Base-by-base conservation (phyloP, 192 early-diverging fungal genomes). In the Coemansia sp. region DNA sequence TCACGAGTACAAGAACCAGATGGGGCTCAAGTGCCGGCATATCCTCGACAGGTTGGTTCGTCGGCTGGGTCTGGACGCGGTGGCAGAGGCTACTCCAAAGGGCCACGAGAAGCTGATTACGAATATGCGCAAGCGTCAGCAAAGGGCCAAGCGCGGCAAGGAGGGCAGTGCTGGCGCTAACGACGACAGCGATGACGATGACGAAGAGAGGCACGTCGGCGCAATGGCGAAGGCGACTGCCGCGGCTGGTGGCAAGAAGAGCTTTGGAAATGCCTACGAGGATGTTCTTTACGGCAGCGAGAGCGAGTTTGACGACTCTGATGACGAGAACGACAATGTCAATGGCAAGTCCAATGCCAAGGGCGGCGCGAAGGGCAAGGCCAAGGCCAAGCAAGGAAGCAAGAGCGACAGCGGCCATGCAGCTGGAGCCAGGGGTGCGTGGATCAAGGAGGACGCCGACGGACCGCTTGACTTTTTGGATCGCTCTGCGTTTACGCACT, bases 241-340 rank as follows among this genome's bases (percentile, higher is more conserved):
- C 9, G 29, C 69, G 10, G 56, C 59, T n/a, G 71, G 52, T 69
- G 75, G 66, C 67, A 85, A 72, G 63, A 88, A 71, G 81, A 73
- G 75, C 48, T 93, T 89, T 60, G 85, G 83, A 57, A 86, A 83
- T 51, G 85, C 88, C 7, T 92, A 88, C 66, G 95, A 97, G 67
- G 92, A 97, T 64, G 90, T 91, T 8, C 62, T 98, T 29, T 93
- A 95, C 61, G 95, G 93, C 27, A 89, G 86, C 69, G 96, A 97
- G 66, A 94, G 92, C 80, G 96, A 98, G 63, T 74, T 94, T 39
- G 88, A 88, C 42, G 87, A 86, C 58, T 86, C 84, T 45, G 93
- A 91, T 22, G 89, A 88, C 34, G 87, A 86, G 16, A 74, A 74
- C 8, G 84, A 75, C 30, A 78, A 67, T 54, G 52, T 46, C 39